Evolutionary conservation across 768 basidiomycete species (phyloP).

Genomic region (Tricholoma terreum): DNA sequence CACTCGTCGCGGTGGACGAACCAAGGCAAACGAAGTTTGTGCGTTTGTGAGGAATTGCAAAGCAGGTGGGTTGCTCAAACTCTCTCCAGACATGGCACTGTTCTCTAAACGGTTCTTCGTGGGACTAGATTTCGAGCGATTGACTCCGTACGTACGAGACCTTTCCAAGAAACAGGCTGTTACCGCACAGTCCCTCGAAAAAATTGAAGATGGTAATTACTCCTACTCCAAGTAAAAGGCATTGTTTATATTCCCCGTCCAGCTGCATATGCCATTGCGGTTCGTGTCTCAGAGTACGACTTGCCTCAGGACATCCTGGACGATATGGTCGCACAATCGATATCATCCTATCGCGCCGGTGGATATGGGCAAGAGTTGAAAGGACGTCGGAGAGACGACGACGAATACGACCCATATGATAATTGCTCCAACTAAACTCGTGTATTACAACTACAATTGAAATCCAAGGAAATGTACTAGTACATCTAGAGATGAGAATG

Average conservation of each 20-base stretch:
- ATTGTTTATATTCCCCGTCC: slow-evolving; percentile 3
- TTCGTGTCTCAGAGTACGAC: slow-evolving; percentile 74
- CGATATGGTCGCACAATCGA: slow-evolving; percentile 57
- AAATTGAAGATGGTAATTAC: slow-evolving; percentile 85
- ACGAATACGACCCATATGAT: slow-evolving; percentile 18
- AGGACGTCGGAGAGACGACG: slow-evolving; percentile 18
- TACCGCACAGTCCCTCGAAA: slow-evolving; percentile 83
- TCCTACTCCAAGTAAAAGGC: slow-evolving; percentile 1
- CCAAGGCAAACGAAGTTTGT: slow-evolving; percentile 61
- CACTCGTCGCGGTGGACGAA: slow-evolving; percentile 59
- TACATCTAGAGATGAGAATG: not conserved
- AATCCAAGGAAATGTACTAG: not conserved
- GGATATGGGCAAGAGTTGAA: not conserved
- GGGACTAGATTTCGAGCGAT: slow-evolving; percentile 68
- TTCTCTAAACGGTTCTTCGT: slow-evolving; percentile 2
- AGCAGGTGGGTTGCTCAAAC: slow-evolving; percentile 44
- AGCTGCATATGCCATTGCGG: slow-evolving; percentile 73
- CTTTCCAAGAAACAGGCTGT: slow-evolving; percentile 86
- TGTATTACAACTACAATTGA: slow-evolving; percentile 1
- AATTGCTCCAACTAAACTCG: not conserved
- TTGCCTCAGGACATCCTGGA: slow-evolving; percentile 65
- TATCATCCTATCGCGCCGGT: slow-evolving; percentile 29
- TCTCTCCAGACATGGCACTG: not conserved
- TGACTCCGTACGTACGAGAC: slow-evolving; percentile 67
- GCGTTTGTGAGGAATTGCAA: slow-evolving; percentile 72